Evolutionary conservation across 768 basidiomycete genomes (phyloP).

Genomic region (Agaricus subrufescens): DNA sequence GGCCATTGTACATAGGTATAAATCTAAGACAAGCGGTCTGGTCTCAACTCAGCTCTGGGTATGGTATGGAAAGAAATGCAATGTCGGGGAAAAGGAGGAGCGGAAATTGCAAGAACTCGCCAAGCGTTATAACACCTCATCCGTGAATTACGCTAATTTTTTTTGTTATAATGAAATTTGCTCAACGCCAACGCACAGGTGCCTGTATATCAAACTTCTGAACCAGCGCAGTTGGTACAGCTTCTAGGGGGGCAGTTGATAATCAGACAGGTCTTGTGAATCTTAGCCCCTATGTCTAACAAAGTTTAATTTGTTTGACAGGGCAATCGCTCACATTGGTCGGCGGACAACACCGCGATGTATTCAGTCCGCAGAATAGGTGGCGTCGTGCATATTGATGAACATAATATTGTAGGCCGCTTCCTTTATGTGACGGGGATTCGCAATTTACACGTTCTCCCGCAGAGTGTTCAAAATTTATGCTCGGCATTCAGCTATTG

Average conservation of each 20-base stretch:
- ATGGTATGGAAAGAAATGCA: constrained; percentile 62
- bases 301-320: neutral
- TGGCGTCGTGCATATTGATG: constrained; percentile 59
- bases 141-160: constrained; percentile 36
- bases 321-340: constrained; percentile 49
- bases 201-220: constrained; percentile 53
- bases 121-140: constrained; percentile 62
- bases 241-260: constrained; percentile 66
- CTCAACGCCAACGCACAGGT: constrained; percentile 21
- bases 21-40: constrained; percentile 59
- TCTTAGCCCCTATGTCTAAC: neutral
- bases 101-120: constrained; percentile 67
- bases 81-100: constrained; percentile 54
- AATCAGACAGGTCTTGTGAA: constrained; percentile 59
- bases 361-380: constrained; percentile 56
- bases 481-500: constrained; percentile 88
- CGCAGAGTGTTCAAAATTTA: constrained; percentile 56
- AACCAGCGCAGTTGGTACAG: constrained; percentile 58
- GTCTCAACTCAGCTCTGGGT: constrained; percentile 71
- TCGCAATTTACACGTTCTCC: neutral
- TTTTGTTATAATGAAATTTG: neutral
- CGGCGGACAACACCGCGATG: constrained; percentile 77
- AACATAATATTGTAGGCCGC: constrained; percentile 58
- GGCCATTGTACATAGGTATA: constrained; percentile 64
- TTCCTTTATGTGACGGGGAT: neutral